Evolutionary conservation across 148 eudicot species (phyloP).

Genomic region (Cornus controversa): DNA sequence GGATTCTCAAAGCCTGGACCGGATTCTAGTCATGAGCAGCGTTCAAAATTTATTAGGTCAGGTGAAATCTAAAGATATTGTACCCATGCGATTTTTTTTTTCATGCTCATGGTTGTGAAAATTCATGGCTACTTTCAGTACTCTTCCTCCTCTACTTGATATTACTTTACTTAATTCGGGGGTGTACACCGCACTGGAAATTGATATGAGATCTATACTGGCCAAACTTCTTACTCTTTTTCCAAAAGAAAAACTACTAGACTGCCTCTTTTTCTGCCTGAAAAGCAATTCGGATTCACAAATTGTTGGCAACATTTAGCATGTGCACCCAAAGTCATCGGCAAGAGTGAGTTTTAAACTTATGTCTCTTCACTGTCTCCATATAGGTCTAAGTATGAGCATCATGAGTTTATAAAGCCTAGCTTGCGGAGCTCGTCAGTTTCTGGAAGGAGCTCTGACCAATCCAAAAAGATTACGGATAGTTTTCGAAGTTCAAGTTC

Average conservation of each 20-base stretch:
- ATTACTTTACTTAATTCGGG: not conserved
- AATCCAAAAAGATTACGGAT: conserved; percentile 51
- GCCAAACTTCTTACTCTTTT: conserved; percentile 1
- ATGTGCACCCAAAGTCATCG: not conserved
- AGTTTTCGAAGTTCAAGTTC: conserved; percentile 57
- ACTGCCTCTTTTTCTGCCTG: not conserved
- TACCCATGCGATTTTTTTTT: not conserved
- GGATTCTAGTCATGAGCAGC: conserved; percentile 68
- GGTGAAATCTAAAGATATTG: not conserved
- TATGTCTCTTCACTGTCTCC: not conserved
- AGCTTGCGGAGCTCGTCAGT: conserved; percentile 73
- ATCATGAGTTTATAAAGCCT: conserved; percentile 82
- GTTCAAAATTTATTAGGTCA: conserved; percentile 79
- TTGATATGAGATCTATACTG: not conserved
- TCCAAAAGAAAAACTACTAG: not conserved
- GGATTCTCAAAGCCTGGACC: conserved; percentile 77
- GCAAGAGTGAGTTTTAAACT: not conserved
- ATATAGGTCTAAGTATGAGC: conserved; percentile 86
- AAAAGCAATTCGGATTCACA: not conserved
- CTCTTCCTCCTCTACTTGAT: not conserved
- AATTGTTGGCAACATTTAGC: not conserved
- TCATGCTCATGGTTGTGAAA: not conserved
- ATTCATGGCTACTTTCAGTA: not conserved
- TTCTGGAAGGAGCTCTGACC: conserved; percentile 39
- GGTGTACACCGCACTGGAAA: not conserved